Conservation (phyloP, 805 yeast genomes). For the Zygoascus flipseniorum region DNA sequence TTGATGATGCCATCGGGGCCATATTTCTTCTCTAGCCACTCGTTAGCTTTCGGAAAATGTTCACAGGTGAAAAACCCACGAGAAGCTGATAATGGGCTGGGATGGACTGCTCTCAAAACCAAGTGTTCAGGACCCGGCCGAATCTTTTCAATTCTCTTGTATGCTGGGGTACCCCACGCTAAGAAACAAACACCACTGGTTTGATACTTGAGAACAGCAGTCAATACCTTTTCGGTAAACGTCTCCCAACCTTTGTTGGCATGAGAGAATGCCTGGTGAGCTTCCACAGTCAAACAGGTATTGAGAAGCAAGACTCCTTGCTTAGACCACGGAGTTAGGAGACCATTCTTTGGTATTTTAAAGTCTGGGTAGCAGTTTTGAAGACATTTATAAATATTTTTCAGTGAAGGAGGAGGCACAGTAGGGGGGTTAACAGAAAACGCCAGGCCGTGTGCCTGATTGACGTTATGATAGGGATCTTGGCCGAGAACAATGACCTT, state of each 20-base stretch:
- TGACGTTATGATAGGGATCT: slow-evolving; percentile 88
- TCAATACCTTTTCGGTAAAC: slow-evolving; percentile 69
- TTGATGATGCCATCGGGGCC: slow-evolving; percentile 44
- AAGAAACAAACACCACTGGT: slow-evolving; percentile 57
- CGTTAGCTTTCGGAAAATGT: slow-evolving; percentile 70
- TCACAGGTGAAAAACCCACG: slow-evolving; percentile 73
- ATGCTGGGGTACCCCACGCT: slow-evolving; percentile 80
- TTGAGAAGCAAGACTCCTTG: slow-evolving; percentile 84
- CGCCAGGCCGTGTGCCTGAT: slow-evolving; percentile 96
- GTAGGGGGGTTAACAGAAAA: slow-evolving; percentile 84
- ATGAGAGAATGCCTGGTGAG: slow-evolving; percentile 91
- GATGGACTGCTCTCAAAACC: slow-evolving; percentile 75
- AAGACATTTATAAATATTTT: slow-evolving; percentile 78
- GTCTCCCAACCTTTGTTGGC: slow-evolving; percentile 87
- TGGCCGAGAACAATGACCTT: slow-evolving; percentile 85
- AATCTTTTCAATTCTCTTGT: slow-evolving; percentile 43
- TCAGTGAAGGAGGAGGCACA: slow-evolving; percentile 78
- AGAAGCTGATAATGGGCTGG: slow-evolving; percentile 88
- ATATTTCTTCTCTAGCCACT: slow-evolving; percentile 52
- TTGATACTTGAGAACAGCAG: slow-evolving; percentile 34
- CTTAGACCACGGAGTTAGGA: slow-evolving; percentile 73
- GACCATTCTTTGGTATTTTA: slow-evolving; percentile 54
- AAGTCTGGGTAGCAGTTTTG: slow-evolving; percentile 62
- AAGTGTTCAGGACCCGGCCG: slow-evolving; percentile 27
- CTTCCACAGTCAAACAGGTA: slow-evolving; percentile 83